phyloP scores from a whole-genome alignment of 208 protist genomes.

The Blastocrithidia nonstop region DNA sequence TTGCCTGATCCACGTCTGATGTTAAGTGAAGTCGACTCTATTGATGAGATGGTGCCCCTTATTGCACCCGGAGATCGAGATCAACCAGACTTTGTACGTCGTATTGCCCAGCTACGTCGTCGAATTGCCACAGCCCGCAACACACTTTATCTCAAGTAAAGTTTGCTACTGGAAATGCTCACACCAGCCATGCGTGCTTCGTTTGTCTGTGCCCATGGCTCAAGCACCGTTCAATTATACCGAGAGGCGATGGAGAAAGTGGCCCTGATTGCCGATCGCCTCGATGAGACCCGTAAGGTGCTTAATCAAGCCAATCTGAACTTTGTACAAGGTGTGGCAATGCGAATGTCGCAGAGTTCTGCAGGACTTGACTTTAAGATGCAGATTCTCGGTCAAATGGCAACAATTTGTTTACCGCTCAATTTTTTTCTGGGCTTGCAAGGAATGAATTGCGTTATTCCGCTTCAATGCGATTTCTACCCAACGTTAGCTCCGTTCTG shows the following conservation, averaged over 20 bases:
- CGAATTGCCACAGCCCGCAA: slow-evolving; percentile 42
- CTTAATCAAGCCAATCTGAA: slow-evolving; percentile 77
- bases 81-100: slow-evolving; percentile 70
- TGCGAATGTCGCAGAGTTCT: slow-evolving; percentile 77
- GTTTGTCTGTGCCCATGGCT: slow-evolving; percentile 25
- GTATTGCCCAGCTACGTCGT: slow-evolving; percentile 57
- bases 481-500: slow-evolving; percentile 41
- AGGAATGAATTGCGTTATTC: slow-evolving; percentile 84
- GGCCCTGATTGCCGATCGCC: slow-evolving; percentile 37
- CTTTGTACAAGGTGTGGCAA: slow-evolving; percentile 69
- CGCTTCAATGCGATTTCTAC: slow-evolving; percentile 41
- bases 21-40: slow-evolving; percentile 64
- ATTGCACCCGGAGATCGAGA: slow-evolving; percentile 63
- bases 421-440: slow-evolving; percentile 76
- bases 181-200: slow-evolving; percentile 50
- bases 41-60: slow-evolving; percentile 80
- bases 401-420: slow-evolving; percentile 69
- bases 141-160: slow-evolving; percentile 59
- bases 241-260: slow-evolving; percentile 44
- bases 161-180: slow-evolving; percentile 50
- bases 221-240: slow-evolving; percentile 17
- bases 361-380: slow-evolving; percentile 74
- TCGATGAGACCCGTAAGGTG: slow-evolving; percentile 65
- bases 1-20: slow-evolving; percentile 54
- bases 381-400: slow-evolving; percentile 56